A percentile compares a stretch with the other conserved stretches of the same genome.
phyloP scores from a whole-genome alignment of 306 rosid genomes.

The Lagenaria siceraria region DNA sequence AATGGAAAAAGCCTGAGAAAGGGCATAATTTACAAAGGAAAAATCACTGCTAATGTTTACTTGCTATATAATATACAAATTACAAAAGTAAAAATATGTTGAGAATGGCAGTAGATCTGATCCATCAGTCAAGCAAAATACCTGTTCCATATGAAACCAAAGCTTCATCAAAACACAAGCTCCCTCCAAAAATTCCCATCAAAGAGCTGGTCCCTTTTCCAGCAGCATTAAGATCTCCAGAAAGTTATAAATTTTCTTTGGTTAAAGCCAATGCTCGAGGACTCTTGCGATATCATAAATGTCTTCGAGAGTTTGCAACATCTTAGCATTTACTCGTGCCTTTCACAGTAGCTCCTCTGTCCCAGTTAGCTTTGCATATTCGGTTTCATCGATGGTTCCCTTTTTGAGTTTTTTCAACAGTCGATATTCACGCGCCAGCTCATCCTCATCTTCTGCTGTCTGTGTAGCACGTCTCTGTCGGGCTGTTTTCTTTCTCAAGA shows the following conservation, averaged over 20 bases:
- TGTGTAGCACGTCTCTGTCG: conserved; percentile 78
- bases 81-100: no score
- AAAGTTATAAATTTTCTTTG: neutral
- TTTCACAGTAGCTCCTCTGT: conserved; percentile 64
- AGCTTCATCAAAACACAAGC: no score
- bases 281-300: neutral
- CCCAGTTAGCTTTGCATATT: conserved; percentile 72
- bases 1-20: no score
- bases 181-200: neutral
- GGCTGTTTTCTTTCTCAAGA: conserved; percentile 68
- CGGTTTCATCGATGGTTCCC: conserved; percentile 61
- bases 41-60: no score
- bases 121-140: no score
- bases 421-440: conserved; percentile 61
- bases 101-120: no score
- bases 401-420: conserved; percentile 74
- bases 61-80: no score
- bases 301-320: neutral
- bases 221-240: neutral
- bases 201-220: neutral
- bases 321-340: neutral
- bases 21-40: no score
- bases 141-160: no score
- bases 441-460: conserved; percentile 76
- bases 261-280: neutral